Evolutionary conservation across 371 early-diverging fungal species (phyloP).

Genomic region (Mortierella sp.): DNA sequence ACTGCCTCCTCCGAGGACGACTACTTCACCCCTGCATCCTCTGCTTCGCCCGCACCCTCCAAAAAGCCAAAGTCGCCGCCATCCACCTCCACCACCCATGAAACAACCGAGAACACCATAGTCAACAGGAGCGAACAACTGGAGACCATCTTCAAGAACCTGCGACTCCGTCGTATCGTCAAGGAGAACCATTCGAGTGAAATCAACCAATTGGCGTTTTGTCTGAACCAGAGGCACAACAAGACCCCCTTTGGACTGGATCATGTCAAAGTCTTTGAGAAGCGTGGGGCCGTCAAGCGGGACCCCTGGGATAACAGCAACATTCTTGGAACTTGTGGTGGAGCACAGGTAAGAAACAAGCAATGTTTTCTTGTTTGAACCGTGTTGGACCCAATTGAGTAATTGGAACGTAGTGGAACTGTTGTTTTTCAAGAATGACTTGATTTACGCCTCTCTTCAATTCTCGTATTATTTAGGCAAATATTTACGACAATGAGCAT

Average conservation of each 20-base stretch:
- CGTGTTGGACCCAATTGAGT: too few relatives aligned
- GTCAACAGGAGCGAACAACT: slow-evolving; percentile 24
- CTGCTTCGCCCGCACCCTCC: slow-evolving; percentile 43
- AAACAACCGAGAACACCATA: background rate
- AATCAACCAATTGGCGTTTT: slow-evolving; percentile 80
- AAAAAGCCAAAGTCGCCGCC: slow-evolving; percentile 53
- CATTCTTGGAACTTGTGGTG: slow-evolving; percentile 80
- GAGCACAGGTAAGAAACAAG: slow-evolving; percentile 64
- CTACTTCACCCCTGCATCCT: slow-evolving; percentile 47
- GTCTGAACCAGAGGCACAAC: slow-evolving; percentile 71
- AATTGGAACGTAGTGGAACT: too few relatives aligned
- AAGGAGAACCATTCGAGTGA: slow-evolving; percentile 88
- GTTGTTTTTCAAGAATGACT: background rate
- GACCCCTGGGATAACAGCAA: slow-evolving; percentile 80
- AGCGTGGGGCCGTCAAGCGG: slow-evolving; percentile 74
- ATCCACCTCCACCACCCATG: background rate
- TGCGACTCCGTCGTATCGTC: slow-evolving; percentile 84
- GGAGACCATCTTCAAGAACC: slow-evolving; percentile 71
- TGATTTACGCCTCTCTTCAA: background rate
- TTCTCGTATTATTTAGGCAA: slow-evolving; percentile 65
- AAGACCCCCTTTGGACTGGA: slow-evolving; percentile 67
- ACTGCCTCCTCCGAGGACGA: slow-evolving; percentile 42
- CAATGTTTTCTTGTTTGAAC: background rate
- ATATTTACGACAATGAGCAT: slow-evolving; percentile 92
- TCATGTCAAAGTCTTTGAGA: slow-evolving; percentile 72